Conservation (phyloP, 257 asterid genomes). For the Solanum microdontum region DNA sequence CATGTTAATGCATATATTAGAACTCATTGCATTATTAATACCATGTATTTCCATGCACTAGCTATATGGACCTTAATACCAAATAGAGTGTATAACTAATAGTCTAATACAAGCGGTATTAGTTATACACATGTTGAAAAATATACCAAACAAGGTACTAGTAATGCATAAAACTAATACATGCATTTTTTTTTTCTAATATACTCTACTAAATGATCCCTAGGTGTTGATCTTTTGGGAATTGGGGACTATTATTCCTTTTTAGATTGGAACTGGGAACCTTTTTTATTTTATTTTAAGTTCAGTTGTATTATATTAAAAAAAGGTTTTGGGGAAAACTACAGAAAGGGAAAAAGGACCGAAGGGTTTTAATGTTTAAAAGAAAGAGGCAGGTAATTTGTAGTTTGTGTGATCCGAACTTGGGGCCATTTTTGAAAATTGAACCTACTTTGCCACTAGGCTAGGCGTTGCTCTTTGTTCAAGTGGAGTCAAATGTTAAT, state of each 20-base stretch:
- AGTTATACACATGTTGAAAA: background rate
- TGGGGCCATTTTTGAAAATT: background rate
- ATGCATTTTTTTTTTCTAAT: background rate
- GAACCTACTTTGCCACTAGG: background rate
- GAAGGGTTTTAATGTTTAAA: background rate
- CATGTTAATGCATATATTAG: background rate
- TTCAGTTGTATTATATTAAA: too few species aligned
- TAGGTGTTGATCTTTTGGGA: background rate
- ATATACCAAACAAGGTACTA: background rate
- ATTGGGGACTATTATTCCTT: background rate
- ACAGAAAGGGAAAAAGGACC: background rate
- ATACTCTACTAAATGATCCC: background rate
- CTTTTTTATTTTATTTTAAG: background rate
- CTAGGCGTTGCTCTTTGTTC: background rate
- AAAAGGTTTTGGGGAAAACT: background rate
- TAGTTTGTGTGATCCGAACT: background rate
- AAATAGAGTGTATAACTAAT: background rate
- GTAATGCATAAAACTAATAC: background rate
- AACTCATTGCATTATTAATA: background rate
- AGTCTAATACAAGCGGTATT: background rate
- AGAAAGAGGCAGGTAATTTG: background rate
- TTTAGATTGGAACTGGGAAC: background rate
- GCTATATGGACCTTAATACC: background rate
- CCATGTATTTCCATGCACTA: background rate
- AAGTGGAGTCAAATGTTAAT: background rate